Evolutionary conservation across 176 grass and related monocot species (phyloP), one percentile per base, ranked within the genome.

Genomic region (Oryza meridionalis): DNA sequence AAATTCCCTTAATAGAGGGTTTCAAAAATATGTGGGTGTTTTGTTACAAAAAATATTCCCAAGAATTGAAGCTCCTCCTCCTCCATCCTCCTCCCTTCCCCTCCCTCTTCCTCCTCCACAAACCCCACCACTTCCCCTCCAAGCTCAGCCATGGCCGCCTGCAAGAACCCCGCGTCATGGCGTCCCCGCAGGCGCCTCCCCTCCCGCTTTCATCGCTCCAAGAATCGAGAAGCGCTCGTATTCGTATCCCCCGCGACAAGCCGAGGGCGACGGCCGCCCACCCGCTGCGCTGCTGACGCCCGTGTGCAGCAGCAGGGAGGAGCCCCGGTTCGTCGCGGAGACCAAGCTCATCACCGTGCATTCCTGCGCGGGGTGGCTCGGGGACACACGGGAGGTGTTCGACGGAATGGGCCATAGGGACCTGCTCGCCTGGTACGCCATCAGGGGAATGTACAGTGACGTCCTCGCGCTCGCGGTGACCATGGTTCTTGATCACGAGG

Each of bases 401-500:
- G 79, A 90, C 4, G 87, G 71, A 86, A 94, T 94, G 93, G 12
- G 71, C 35, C 71, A 64, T 31, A 83, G 79, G 77, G 90, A 92
- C 40, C 75, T 94, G 46, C 86, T 94, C 31, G 45, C 93, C 42
- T 94, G 87, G 87, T 90, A 82, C 43, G 78, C 78, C 43, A 86
- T 77, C 46, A 85, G 90, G 75, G 85, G 81, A 50, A 78, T 91
- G 84, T 90, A 89, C 76, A 50, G 27, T 0, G 93, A 88, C 14
- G 90, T 92, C 1, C 65, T 77, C 0, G 46, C 27, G 17, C 84
- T 94, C 8, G 62, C 86, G 5, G 67, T 88, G 65, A 55, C 21
- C 17, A 90, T 94, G 93, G 24, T 94, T 92, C 79, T 65, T 94
- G 82, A 86, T 94, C 67, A 85, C 90, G 4, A 84, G 85, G 79